phyloP scores from a whole-genome alignment of 2,329 filamentous ascomycete species.

The Zopfia rhizophila region DNA sequence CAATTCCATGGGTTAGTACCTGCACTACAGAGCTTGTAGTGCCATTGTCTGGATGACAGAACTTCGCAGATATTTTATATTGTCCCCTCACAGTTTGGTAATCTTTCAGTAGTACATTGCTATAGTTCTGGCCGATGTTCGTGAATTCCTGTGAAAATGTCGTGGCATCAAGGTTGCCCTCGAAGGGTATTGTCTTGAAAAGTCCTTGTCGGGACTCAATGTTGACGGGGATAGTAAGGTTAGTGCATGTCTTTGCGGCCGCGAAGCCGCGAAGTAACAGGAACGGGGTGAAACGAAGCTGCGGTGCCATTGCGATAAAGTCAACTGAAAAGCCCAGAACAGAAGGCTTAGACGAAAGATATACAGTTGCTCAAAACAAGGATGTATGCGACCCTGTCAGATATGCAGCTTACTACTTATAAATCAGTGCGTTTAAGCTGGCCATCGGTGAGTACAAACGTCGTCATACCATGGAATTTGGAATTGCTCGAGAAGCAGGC shows the following conservation, averaged over 20 bases:
- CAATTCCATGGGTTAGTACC: slow-evolving; percentile 65
- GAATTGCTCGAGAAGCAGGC: too few species aligned
- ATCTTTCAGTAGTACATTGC: slow-evolving; percentile 56
- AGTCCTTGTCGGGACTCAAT: slow-evolving; percentile 65
- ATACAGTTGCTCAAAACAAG: too few species aligned
- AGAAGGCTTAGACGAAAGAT: too few species aligned
- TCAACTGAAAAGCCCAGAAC: too few species aligned
- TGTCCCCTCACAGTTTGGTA: slow-evolving; percentile 62
- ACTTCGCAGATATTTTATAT: slow-evolving; percentile 69
- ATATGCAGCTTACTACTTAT: too few species aligned
- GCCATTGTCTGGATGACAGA: slow-evolving; percentile 65
- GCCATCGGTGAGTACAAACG: too few species aligned
- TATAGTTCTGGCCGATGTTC: slow-evolving; percentile 63
- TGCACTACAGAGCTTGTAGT: slow-evolving; percentile 51
- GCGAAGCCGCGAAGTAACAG: slow-evolving; percentile 29
- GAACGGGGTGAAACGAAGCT: too few species aligned
- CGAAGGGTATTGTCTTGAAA: slow-evolving; percentile 62
- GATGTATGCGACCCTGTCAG: too few species aligned
- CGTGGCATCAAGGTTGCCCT: slow-evolving; percentile 66
- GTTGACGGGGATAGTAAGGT: slow-evolving; percentile 66
- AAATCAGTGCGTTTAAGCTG: too few species aligned
- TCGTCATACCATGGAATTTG: too few species aligned
- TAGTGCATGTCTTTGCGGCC: slow-evolving; percentile 52
- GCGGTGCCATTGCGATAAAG: too few species aligned
- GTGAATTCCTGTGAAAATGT: slow-evolving; percentile 65